Evolutionary conservation across 1,139 yeast species (phyloP), one percentile per base, ranked within the genome.

Genomic region (Kurtzmaniella quercitrusa): DNA sequence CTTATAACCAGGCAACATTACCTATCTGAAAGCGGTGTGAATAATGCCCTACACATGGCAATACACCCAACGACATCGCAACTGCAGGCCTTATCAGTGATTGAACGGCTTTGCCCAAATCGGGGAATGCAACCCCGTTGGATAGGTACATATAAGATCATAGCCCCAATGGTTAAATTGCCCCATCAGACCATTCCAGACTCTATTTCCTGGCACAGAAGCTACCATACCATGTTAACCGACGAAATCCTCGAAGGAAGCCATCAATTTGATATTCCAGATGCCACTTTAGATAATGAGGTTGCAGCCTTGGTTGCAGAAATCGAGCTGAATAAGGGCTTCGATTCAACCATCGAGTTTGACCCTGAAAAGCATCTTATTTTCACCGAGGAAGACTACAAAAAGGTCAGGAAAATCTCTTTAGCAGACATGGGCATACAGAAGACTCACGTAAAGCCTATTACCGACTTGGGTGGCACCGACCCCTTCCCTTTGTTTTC

Each of bases 401-500:
- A 53, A 4, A 51, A 50, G 1, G 53, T 59, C n/a, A 55, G 54
- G 39, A 53, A 34, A 15, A 51, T 52, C 37, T 56, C 65, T 0
- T 48, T 65, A 18, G 42, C 46, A 7, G 70, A 63, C 12, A 49
- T 65, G 38, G 54, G 54, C 5, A 65, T 65, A 40, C 47, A 44
- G 3, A 63, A 60, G 42, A 63, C 67, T 5, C 62, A 63, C 38
- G 50, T 54, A 2, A 42, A 48, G 14, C 65, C 65, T 2, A 45
- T 59, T 1, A 49, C 55, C 27, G 56, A 55, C 16, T 51, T 65
- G 44, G 70, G 63, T 5, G 69, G 63, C 12, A 53, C 59, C 15
- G 64, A 55, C 39, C 68, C 70, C 18, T 65, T 64, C 44, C 62
- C 63, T 31, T 46, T 65, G 11, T 49, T 63, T 33, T 53, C 64